These are phyloP conservation scores for Cucurbita maxima DNA, from an alignment of 306 rosid genomes.

Conservation along the genomic window DNA sequence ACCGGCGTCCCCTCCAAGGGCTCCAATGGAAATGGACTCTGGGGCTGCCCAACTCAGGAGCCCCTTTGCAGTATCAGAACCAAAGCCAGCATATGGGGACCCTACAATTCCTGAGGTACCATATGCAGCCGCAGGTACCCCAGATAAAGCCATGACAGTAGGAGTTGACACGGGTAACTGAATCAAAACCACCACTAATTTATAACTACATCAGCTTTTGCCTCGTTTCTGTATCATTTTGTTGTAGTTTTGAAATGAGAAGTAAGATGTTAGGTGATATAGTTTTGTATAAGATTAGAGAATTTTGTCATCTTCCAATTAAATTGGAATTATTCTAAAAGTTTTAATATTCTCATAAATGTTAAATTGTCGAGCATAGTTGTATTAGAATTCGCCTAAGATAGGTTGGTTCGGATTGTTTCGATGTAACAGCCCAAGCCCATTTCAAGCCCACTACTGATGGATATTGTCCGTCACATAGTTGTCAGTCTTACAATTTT, in stretches of 20 bases:
- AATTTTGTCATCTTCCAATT: neutral
- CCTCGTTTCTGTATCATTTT: neutral
- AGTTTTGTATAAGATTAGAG: neutral
- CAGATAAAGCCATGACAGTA: slow-evolving; percentile 33
- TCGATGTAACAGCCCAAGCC: too few species aligned
- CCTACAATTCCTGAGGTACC: slow-evolving; percentile 31
- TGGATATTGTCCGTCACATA: too few species aligned
- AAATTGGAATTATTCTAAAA: too few species aligned
- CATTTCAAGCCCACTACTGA: too few species aligned
- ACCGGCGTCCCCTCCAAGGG: slow-evolving; percentile 78
- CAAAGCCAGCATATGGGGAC: slow-evolving; percentile 35
- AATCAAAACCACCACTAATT: neutral
- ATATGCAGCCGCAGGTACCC: slow-evolving; percentile 23
- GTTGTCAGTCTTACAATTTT: too few species aligned
- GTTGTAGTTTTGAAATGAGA: neutral
- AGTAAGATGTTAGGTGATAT: neutral
- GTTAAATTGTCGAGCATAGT: too few species aligned
- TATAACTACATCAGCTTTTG: neutral
- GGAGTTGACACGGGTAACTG: slow-evolving; percentile 35
- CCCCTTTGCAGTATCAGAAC: slow-evolving; percentile 28
- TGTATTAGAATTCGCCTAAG: too few species aligned
- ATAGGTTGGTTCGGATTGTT: too few species aligned
- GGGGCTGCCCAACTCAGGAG: slow-evolving; percentile 34
- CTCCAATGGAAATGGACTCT: slow-evolving; percentile 66
- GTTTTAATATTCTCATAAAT: too few species aligned